Evolutionary conservation across 2,329 filamentous ascomycete species (phyloP).

Genomic region (Epichloe uncinata): DNA sequence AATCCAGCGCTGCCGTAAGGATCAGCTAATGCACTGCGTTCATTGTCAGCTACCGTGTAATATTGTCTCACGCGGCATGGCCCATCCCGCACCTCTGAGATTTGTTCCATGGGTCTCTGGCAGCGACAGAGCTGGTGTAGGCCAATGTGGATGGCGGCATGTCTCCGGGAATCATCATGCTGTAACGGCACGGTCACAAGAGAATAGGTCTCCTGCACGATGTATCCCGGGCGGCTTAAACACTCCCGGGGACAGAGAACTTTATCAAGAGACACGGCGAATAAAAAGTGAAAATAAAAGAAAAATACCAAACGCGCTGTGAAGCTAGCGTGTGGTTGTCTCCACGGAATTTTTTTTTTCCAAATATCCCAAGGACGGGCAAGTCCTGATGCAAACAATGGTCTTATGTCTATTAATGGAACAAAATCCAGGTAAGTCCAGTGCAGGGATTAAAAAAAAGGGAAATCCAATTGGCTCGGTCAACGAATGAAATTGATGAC

Average conservation of each 20-base stretch:
- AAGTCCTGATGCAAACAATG: background rate
- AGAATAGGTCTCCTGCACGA: background rate
- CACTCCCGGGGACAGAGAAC: background rate
- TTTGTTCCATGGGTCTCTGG: slow-evolving; percentile 36
- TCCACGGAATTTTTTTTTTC: background rate
- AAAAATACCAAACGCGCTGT: background rate
- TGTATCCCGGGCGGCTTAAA: background rate
- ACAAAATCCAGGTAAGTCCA: background rate
- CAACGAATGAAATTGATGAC: slow-evolving; percentile 2
- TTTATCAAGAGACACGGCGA: background rate
- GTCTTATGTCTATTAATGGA: background rate
- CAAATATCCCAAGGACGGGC: background rate
- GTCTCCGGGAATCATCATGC: slow-evolving; percentile 25
- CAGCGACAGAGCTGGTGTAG: slow-evolving; percentile 32
- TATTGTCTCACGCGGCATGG: slow-evolving; percentile 8
- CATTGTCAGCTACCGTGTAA: slow-evolving; percentile 6
- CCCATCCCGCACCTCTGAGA: slow-evolving; percentile 36
- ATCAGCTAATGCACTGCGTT: slow-evolving; percentile 18
- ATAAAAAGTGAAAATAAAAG: background rate
- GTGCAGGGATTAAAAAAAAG: background rate
- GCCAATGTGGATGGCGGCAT: slow-evolving; percentile 35
- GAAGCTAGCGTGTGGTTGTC: background rate
- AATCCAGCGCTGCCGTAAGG: slow-evolving; percentile 19
- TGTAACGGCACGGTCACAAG: slow-evolving; percentile 3
- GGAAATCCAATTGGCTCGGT: slow-evolving; percentile 1